phyloP scores from a whole-genome alignment of 2,329 filamentous ascomycete species.

The Fusarium setosum region DNA sequence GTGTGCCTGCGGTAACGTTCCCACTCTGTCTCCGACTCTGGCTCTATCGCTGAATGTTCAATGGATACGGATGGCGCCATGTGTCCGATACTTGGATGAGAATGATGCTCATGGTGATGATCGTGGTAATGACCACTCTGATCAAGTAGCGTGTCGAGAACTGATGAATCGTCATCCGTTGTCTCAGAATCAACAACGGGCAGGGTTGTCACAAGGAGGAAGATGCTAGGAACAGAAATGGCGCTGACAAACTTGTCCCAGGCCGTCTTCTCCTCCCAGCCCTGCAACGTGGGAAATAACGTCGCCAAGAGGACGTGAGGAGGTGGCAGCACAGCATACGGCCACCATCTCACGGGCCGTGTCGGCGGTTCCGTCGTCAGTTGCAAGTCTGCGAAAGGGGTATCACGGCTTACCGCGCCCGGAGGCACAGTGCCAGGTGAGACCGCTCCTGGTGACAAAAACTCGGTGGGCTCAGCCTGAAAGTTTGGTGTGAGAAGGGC shows the following conservation, averaged over 20 bases:
- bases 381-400: constrained; percentile 59
- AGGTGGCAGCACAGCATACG: constrained; percentile 77
- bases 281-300: constrained; percentile 87
- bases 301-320: constrained; percentile 78
- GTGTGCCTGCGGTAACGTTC: constrained; percentile 66
- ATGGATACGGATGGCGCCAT: constrained; percentile 50
- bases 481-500: constrained; percentile 55
- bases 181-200: constrained; percentile 86
- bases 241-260: constrained; percentile 86
- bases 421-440: constrained; percentile 60
- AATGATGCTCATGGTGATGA: constrained; percentile 41
- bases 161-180: constrained; percentile 54
- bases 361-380: constrained; percentile 52
- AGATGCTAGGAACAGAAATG: constrained; percentile 88
- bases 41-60: constrained; percentile 49
- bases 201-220: constrained; percentile 88
- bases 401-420: constrained; percentile 53
- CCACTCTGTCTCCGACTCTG: constrained; percentile 68
- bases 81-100: constrained; percentile 39
- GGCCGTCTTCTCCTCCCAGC: constrained; percentile 84
- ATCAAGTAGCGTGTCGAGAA: constrained; percentile 44
- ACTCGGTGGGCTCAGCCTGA: constrained; percentile 60
- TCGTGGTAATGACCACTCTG: constrained; percentile 35
- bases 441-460: constrained; percentile 56
- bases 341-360: constrained; percentile 79